Evolutionary conservation across 1,139 yeast species (phyloP), one percentile per base, ranked within the genome.

Genomic region (Candida buenavistaensis): DNA sequence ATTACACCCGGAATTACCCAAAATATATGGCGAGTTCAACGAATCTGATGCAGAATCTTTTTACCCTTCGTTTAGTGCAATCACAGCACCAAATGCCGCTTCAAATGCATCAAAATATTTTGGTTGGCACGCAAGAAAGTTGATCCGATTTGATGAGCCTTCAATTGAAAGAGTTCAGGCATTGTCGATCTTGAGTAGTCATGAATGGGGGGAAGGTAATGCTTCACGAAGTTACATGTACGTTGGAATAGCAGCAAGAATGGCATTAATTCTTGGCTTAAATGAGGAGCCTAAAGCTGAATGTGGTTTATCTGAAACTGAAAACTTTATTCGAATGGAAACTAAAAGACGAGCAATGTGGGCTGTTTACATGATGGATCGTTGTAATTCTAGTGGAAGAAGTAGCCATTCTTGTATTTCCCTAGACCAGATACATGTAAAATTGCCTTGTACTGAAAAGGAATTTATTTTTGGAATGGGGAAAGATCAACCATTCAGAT

Each of bases 291-390:
- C 41, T 3, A 40, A 47, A 9, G 46, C 47, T 4, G 39, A 32
- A 7, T 12, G 19, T 6, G 26, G 26, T 13, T 19, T 38, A 7
- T 36, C 38, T 20, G 43, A 41, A 12, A 14, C 33, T 4, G 39
- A 47, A n/a, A 32, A 37, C 17, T 42, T 50, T 21, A 52, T 64
- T 12, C 40, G 49, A 11, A 40, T 45, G 23, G 72, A 66, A 36
- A 49, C 55, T 20, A 58, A 61, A 43, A 36, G 69, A 25, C 45
- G 72, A 32, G 63, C 70, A 1, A 50, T 65, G 9, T 66, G 72
- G 72, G 48, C 64, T 1, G 67, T 64, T 4, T 64, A 59, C 36
- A 62, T 66, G 69, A 64, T 66, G 70, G 72, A 66, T 41, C 39
- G 68, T 22, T 64, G 70, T 42, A 64, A 59, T 30, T 57, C 68